phyloP scores from a whole-genome alignment of 345 rosid genomes.

The Odontarrhena argentea region DNA sequence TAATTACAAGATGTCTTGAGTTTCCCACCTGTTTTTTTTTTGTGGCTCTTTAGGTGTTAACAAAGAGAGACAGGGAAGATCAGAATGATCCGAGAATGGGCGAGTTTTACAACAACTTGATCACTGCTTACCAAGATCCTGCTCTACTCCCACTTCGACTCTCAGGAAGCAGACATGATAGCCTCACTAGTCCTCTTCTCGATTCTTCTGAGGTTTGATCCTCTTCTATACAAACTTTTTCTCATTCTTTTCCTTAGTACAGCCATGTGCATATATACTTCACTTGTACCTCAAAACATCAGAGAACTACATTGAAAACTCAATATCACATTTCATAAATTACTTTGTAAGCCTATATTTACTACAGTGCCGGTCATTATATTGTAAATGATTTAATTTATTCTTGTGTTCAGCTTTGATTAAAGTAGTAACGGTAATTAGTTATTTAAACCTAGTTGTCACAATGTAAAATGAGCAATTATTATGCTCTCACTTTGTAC shows the following conservation, averaged over 20 bases:
- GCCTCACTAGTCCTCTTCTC: constrained; percentile 69
- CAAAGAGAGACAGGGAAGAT: constrained; percentile 76
- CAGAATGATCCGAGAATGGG: constrained; percentile 54
- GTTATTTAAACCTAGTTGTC: not conserved
- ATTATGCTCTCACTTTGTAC: constrained; percentile 16
- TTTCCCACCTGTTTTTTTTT: constrained; percentile 6
- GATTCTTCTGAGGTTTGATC: constrained; percentile 51
- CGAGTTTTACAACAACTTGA: constrained; percentile 60
- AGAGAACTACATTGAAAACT: constrained; percentile 13
- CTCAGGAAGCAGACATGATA: constrained; percentile 48
- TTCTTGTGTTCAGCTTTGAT: not conserved
- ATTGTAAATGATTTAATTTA: not conserved
- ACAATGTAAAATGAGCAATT: constrained; percentile 9
- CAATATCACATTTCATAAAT: not conserved
- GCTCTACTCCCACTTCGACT: constrained; percentile 63
- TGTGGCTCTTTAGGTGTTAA: constrained; percentile 56
- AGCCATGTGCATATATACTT: constrained; percentile 28
- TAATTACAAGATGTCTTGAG: not conserved
- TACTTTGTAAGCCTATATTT: constrained; percentile 14
- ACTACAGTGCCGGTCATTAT: constrained; percentile 11
- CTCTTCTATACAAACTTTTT: not conserved
- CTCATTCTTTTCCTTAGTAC: constrained; percentile 3
- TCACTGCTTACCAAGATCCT: constrained; percentile 78
- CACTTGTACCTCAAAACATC: constrained; percentile 23
- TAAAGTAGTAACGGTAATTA: not conserved